Evolutionary conservation across 1,284 basidiomycete species (phyloP), one percentile per base, ranked within the genome.

Genomic region (Naganishia sp.): DNA sequence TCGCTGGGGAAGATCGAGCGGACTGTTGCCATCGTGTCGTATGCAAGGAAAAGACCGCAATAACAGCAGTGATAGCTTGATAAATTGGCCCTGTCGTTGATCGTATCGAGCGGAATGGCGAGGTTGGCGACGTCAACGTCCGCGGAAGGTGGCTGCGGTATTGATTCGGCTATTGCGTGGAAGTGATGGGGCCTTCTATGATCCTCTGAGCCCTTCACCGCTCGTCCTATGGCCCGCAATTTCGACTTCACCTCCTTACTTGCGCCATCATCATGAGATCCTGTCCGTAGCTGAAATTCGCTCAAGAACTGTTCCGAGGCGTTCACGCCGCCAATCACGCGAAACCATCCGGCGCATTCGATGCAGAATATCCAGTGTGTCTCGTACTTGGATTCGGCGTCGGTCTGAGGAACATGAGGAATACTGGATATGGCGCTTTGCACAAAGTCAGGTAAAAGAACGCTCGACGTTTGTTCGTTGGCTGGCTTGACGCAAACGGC

Each of bases 21-120:
- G 11, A 61, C 49, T 41, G 57, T n/a, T 17, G 57, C 46, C 18
- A 0, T 49, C 17, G 57, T 21, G 21, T 61, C 57, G 39, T 51
- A 61, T 13, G 57, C 57, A 2, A 61, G 57, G 15, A 51, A 61
- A 6, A 61, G 47, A 23, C 57, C 57, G 21, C 57, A 61, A 39
- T 61, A 61, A 39, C 57, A 61, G 47, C 57, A 61, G 25, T 61
- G 57, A 21, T 50, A 61, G 45, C 57, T 61, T 23, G 57, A 61
- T 28, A 61, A 21, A 21, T 42, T 42, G 21, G 47, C 47, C 32
- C 9, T 41, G 7, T 35, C 49, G 11, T 42, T 23, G 35, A 46
- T 51, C 4, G 46, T 21, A 18, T 51, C 47, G n/a, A 41, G 15
- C 35, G 57, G 31, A 17, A 61, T 50, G 7, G n/a, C 46, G 13